phyloP scores from a whole-genome alignment of 2,329 filamentous ascomycete species.

The Phaeophleospora eucalypticola region DNA sequence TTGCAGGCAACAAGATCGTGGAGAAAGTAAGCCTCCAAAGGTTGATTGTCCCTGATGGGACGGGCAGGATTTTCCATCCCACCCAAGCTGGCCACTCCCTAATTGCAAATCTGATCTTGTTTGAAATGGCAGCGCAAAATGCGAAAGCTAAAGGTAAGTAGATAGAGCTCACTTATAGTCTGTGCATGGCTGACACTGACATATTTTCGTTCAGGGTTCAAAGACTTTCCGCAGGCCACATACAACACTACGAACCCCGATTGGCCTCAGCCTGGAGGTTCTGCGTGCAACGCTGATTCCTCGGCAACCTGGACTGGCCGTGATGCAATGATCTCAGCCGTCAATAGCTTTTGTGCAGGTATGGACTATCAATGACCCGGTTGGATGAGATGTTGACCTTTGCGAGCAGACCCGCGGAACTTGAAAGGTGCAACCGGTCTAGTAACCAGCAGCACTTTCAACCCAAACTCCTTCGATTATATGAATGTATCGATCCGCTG shows the following conservation, averaged over 20 bases:
- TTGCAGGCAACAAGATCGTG: neutral
- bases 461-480: constrained; percentile 4
- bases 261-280: neutral
- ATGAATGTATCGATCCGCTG: constrained; percentile 7
- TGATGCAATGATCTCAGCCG: constrained; percentile 5
- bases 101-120: constrained; percentile 7
- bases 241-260: neutral
- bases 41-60: constrained; percentile 3
- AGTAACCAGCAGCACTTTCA: constrained; percentile 1
- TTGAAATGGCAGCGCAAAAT: constrained; percentile 5
- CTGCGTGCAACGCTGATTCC: constrained; percentile 5
- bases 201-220: neutral
- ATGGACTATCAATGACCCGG: too few relatives aligned
- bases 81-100: constrained; percentile 8
- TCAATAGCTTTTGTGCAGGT: constrained; percentile 6
- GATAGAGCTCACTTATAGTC: too few relatives aligned
- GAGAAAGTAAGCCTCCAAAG: neutral
- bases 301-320: constrained; percentile 5
- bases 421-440: neutral
- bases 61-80: constrained; percentile 8
- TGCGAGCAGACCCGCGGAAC: constrained; percentile 4
- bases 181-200: neutral
- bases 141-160: constrained; percentile 1
- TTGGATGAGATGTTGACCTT: too few relatives aligned
- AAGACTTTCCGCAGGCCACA: neutral